Base-by-base conservation (phyloP, 108 stramenopile species). In the Conticribra guillardii region DNA sequence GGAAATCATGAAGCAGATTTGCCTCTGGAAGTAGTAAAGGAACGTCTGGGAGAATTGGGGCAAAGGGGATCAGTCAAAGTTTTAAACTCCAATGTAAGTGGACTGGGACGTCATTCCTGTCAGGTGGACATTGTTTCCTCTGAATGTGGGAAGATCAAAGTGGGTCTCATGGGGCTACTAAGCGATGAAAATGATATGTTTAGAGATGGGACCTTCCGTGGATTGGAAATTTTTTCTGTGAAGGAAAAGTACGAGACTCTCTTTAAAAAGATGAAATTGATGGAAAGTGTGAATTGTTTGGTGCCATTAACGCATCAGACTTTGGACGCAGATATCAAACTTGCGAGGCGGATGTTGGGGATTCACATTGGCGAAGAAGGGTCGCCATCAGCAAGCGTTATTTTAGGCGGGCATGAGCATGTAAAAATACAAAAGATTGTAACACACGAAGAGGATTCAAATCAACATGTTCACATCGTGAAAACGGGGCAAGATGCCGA, bases 341-440 rank as follows among this genome's bases (percentile, higher is more conserved):
- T 93, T 37, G 89, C 92, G 3, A 30, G 49, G 4, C 24, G 48
- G 32, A 84, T 88, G 74, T 54, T 69, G 16, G 31, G 67, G 27
- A 37, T 50, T 18, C 64, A 65, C 15, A 31, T 54, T 22, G 31
- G 32, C 19, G 59, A 47, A 23, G 37, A 24, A 1, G 21, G 5
- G 16, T 23, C 17, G 16, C 50, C 29, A 14, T 33, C 66, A 64
- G 52, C 59, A 32, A 83, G 82, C 4, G 32, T 89, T 4, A 89
- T 93, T 15, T 56, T 93, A 22, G 92, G 92, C n/a, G 89, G 92
- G n/a, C 92, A 93, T 54, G 92, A 93, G 50, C 92, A 93, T 54
- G 60, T 71, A 18, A 79, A 75, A 28, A 83, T 84, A 54, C 78
- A 89, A 32, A 79, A 87, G 57, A 27, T 67, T 14, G 82, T 92